phyloP scores from a whole-genome alignment of 768 basidiomycete species.

The Pulveroboletus sp. region DNA sequence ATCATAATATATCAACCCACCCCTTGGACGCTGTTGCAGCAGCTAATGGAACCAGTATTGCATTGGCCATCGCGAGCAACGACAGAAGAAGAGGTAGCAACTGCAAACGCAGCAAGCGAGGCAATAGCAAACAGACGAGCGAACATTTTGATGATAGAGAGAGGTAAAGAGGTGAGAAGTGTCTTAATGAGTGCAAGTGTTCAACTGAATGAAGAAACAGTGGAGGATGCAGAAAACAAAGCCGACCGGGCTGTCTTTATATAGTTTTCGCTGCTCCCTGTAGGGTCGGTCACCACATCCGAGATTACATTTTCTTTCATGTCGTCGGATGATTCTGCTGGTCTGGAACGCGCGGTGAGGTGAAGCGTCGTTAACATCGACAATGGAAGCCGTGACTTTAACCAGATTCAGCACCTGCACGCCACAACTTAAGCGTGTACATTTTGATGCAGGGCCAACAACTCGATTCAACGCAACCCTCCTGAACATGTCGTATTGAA shows the following conservation, averaged over 20 bases:
- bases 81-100: slow-evolving; percentile 1
- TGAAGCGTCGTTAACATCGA: slow-evolving; percentile 3
- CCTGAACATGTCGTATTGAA: too few relatives aligned
- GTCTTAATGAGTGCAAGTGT: slow-evolving; percentile 5
- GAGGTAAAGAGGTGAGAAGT: background rate
- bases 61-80: background rate
- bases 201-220: background rate
- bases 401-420: background rate
- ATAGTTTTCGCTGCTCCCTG: background rate
- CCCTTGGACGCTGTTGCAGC: slow-evolving; percentile 12
- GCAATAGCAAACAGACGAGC: slow-evolving; percentile 14
- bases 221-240: background rate
- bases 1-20: background rate
- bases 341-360: slow-evolving; percentile 1
- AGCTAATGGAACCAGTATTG: slow-evolving; percentile 5
- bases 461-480: too few relatives aligned
- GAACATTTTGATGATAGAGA: slow-evolving; percentile 10
- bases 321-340: background rate
- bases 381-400: background rate
- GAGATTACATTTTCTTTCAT: background rate
- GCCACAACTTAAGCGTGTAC: too few relatives aligned
- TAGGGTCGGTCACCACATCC: background rate
- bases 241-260: background rate
- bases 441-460: too few relatives aligned
- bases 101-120: slow-evolving; percentile 13